phyloP scores from a whole-genome alignment of 2,329 filamentous ascomycete species.

The Bipolaris zeicola region DNA sequence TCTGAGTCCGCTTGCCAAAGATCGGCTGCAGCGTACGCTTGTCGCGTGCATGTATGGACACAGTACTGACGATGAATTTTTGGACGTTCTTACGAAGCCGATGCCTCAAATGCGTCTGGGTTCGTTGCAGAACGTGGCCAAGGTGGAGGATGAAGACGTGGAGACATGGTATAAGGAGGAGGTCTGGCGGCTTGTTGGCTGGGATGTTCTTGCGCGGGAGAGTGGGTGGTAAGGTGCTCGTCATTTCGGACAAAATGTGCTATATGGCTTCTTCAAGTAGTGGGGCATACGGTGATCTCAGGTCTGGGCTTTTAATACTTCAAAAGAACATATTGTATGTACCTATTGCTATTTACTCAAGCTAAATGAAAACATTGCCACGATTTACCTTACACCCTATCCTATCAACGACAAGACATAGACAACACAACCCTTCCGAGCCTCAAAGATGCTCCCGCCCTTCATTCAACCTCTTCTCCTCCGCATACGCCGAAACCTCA shows the following conservation, averaged over 20 bases:
- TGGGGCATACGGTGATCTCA: neutral
- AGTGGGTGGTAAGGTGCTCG: constrained; percentile 17
- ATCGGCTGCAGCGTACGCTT: constrained; percentile 54
- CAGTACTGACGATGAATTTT: constrained; percentile 47
- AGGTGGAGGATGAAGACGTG: constrained; percentile 49
- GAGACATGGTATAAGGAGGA: constrained; percentile 62
- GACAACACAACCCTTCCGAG: neutral
- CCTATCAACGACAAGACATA: neutral
- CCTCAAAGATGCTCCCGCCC: neutral
- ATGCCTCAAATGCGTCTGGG: constrained; percentile 20
- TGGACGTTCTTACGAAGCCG: constrained; percentile 52
- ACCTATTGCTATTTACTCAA: neutral
- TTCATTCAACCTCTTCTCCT: constrained; percentile 1
- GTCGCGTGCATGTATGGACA: constrained; percentile 52
- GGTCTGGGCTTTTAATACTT: too few species aligned
- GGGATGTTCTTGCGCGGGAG: constrained; percentile 55
- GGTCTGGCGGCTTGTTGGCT: constrained; percentile 63
- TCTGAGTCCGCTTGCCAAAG: constrained; percentile 47
- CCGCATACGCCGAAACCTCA: constrained; percentile 12
- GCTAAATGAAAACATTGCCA: neutral
- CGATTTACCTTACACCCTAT: neutral
- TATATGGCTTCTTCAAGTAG: neutral
- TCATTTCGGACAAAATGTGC: too few species aligned
- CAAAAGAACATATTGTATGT: too few species aligned
- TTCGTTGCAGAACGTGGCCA: constrained; percentile 39